Evolutionary conservation across 1,284 basidiomycete genomes (phyloP).

Genomic region (Ustilago lituana): DNA sequence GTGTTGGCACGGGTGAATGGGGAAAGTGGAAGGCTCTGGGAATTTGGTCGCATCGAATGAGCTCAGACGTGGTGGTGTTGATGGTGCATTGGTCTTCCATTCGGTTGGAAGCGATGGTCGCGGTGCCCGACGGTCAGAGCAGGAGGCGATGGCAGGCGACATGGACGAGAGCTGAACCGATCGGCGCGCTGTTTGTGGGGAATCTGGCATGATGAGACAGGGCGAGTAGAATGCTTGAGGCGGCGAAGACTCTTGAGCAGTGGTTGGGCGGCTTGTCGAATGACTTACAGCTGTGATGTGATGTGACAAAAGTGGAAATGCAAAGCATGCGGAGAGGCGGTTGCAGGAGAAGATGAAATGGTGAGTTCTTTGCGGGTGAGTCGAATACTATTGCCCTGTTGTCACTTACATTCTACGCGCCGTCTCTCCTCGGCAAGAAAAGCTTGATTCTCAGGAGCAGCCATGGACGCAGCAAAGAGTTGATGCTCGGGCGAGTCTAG

Average conservation of each 20-base stretch:
- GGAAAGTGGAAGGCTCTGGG: slow-evolving; percentile 13
- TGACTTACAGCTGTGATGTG: slow-evolving; percentile 3
- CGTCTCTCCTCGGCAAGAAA: slow-evolving; percentile 1
- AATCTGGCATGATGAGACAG: slow-evolving; percentile 10
- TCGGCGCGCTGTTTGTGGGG: slow-evolving; percentile 4
- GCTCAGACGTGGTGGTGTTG: slow-evolving; percentile 17
- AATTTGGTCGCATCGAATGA: slow-evolving; percentile 7
- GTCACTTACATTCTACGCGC: slow-evolving; percentile 15
- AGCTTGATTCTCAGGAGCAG: neutral
- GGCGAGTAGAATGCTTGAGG: slow-evolving; percentile 32
- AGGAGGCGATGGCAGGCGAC: neutral
- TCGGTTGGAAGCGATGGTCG: slow-evolving; percentile 28
- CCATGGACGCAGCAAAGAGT: neutral
- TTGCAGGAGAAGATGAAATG: no score
- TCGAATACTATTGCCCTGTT: no score
- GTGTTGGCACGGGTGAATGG: neutral
- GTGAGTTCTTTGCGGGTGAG: no score
- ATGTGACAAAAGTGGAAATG: neutral
- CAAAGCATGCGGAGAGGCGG: neutral
- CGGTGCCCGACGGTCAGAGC: slow-evolving; percentile 9
- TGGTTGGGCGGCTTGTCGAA: neutral
- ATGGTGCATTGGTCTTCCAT: slow-evolving; percentile 15
- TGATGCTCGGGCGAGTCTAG: slow-evolving; percentile 6
- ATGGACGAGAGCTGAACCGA: slow-evolving; percentile 1
- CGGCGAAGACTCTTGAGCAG: slow-evolving; percentile 9